phyloP scores from a whole-genome alignment of 2,329 filamentous ascomycete species.

The Bipolaris sorokiniana region DNA sequence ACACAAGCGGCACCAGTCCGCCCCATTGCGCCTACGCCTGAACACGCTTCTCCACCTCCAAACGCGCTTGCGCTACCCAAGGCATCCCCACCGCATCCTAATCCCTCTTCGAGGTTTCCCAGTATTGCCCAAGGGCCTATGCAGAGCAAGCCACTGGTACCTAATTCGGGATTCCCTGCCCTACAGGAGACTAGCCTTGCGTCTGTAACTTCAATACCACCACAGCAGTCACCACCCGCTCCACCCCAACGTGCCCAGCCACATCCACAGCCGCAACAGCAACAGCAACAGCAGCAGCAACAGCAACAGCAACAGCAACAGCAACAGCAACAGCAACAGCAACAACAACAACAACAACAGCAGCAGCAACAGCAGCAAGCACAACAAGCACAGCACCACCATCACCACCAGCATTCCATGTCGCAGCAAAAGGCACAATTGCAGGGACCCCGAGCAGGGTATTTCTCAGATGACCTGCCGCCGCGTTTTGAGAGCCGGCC shows the following conservation, averaged over 20 bases:
- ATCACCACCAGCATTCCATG: conserved; percentile 35
- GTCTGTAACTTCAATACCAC: conserved; percentile 36
- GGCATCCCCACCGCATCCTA: conserved; percentile 45
- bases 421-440: conserved; percentile 40
- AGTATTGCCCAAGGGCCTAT: conserved; percentile 43
- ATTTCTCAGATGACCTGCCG: conserved; percentile 45
- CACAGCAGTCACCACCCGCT: conserved; percentile 41
- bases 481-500: conserved; percentile 39
- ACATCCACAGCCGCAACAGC: conserved; percentile 16
- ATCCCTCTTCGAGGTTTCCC: conserved; percentile 36
- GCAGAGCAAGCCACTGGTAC: conserved; percentile 35
- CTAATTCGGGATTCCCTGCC: conserved; percentile 29
- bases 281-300: conserved; percentile 29
- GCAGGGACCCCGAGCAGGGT: conserved; percentile 43
- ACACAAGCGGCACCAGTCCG: conserved; percentile 48
- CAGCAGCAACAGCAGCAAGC: conserved; percentile 37
- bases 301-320: conserved; percentile 36
- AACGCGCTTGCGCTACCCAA: conserved; percentile 42
- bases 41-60: conserved; percentile 47
- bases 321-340: conserved; percentile 19
- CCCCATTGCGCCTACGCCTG: conserved; percentile 54
- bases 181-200: conserved; percentile 37
- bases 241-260: conserved; percentile 30
- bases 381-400: conserved; percentile 20
- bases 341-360: conserved; percentile 28